phyloP scores from a whole-genome alignment of 2,329 filamentous ascomycete species.

The Diaporthe batatas region DNA sequence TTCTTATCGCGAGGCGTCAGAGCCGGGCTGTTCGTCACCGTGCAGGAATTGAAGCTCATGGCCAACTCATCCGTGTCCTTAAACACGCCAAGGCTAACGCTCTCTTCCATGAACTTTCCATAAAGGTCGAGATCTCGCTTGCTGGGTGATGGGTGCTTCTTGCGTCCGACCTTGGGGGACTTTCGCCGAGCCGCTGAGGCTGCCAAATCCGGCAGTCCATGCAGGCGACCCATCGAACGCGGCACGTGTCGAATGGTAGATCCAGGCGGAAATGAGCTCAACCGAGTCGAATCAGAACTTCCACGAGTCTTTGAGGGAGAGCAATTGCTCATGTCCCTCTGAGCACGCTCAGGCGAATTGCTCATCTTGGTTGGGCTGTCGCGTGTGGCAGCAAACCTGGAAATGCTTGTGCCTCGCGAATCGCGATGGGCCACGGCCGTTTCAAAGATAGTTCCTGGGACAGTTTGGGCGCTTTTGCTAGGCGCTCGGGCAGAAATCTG shows the following conservation, averaged over 20 bases:
- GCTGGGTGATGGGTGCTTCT: constrained; percentile 62
- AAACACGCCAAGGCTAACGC: constrained; percentile 33
- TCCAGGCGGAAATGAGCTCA: constrained; percentile 40
- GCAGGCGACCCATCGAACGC: constrained; percentile 35
- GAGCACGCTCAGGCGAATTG: background rate
- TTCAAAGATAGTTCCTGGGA: background rate
- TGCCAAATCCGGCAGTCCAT: constrained; percentile 34
- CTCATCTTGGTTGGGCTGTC: constrained; percentile 1
- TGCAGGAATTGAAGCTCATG: constrained; percentile 37
- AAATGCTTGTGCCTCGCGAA: background rate
- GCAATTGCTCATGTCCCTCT: background rate
- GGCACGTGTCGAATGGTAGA: constrained; percentile 44
- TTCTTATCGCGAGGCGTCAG: constrained; percentile 50
- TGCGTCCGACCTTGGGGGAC: constrained; percentile 42
- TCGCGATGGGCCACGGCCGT: background rate
- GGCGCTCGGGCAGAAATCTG: background rate
- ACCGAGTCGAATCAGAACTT: constrained; percentile 27
- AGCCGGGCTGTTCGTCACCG: constrained; percentile 1
- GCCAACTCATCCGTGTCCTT: constrained; percentile 50
- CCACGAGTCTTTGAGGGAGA: background rate
- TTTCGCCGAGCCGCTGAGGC: constrained; percentile 9
- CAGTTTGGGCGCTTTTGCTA: background rate
- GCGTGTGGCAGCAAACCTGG: background rate
- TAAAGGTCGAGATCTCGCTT: constrained; percentile 57
- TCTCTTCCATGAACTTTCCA: constrained; percentile 41